These are phyloP conservation scores for Wickerhamomyces ciferrii DNA, from an alignment of 805 yeast species.

Conservation along the genomic window DNA sequence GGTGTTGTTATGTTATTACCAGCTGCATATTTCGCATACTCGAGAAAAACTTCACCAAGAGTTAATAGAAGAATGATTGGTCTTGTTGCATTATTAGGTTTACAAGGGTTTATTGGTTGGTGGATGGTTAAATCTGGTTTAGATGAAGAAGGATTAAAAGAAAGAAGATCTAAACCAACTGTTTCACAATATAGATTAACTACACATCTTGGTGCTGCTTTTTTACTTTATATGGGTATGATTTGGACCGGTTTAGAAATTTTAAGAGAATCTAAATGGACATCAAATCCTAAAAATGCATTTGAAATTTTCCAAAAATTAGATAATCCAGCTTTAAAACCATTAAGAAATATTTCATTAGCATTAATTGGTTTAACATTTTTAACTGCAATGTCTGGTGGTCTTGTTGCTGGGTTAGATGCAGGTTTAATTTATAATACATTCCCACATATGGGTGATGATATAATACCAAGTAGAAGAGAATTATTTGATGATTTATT, in stretches of 20 bases:
- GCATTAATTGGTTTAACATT: slow-evolving; percentile 69
- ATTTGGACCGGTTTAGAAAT: slow-evolving; percentile 86
- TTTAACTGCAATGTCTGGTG: slow-evolving; percentile 94
- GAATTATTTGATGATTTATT: slow-evolving; percentile 77
- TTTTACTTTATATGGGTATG: slow-evolving; percentile 81
- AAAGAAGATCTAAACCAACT: slow-evolving; percentile 90
- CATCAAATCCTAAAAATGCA: slow-evolving; percentile 58
- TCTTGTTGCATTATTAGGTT: slow-evolving; percentile 72
- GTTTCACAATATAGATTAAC: slow-evolving; percentile 94
- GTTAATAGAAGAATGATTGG: slow-evolving; percentile 67
- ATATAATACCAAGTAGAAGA: slow-evolving; percentile 62
- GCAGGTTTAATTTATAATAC: slow-evolving; percentile 96
- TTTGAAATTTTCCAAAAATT: slow-evolving; percentile 50
- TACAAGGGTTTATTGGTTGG: slow-evolving; percentile 98
- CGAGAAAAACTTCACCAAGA: slow-evolving; percentile 59
- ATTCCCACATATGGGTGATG: slow-evolving; percentile 95
- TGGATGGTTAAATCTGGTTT: slow-evolving; percentile 99
- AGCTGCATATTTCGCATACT: slow-evolving; percentile 70
- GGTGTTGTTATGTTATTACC: slow-evolving; percentile 83
- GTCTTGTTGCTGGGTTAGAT: slow-evolving; percentile 96
- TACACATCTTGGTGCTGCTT: slow-evolving; percentile 92
- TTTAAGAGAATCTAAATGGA: slow-evolving; percentile 65
- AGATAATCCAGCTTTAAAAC: slow-evolving; percentile 52
- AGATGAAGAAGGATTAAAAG: slow-evolving; percentile 70
- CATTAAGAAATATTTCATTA: slow-evolving; percentile 48